A percentile compares a stretch with the other conserved stretches of the same genome.
These are phyloP conservation scores for Tritrichomonas musculus DNA, from an alignment of 208 protist species.

Conservation along the genomic window DNA sequence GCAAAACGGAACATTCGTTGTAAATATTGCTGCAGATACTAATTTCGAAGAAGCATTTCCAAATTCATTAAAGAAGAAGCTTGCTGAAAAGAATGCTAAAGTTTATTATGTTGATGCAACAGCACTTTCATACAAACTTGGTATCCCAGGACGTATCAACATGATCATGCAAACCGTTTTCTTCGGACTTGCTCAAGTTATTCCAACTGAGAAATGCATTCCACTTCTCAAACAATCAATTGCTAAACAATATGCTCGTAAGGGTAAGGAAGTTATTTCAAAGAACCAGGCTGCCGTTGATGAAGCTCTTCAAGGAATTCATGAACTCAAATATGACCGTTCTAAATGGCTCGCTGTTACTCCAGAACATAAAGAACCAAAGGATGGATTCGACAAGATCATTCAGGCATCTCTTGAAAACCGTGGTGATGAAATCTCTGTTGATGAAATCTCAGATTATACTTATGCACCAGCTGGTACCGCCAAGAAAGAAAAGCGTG, in stretches of 20 bases:
- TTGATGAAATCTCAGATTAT: neutral
- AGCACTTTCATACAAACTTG: constrained; percentile 47
- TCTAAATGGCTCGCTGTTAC: too few species aligned
- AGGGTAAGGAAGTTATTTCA: constrained; percentile 54
- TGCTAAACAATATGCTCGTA: constrained; percentile 52
- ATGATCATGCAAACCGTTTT: constrained; percentile 42
- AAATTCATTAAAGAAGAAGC: constrained; percentile 41
- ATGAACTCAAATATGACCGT: neutral
- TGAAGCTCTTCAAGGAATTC: neutral
- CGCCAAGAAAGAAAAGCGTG: constrained; percentile 55
- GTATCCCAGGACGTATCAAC: constrained; percentile 53
- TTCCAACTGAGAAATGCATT: constrained; percentile 45
- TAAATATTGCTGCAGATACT: constrained; percentile 51
- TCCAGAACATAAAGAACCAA: neutral
- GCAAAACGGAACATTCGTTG: constrained; percentile 52
- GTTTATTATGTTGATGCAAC: constrained; percentile 57
- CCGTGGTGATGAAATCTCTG: neutral
- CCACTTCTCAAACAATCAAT: constrained; percentile 55
- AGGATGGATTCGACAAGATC: neutral
- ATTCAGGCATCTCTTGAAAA: neutral
- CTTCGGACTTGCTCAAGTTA: constrained; percentile 59
- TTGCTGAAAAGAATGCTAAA: constrained; percentile 47
- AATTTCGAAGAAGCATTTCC: constrained; percentile 53
- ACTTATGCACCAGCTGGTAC: constrained; percentile 35
- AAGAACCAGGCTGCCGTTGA: constrained; percentile 53